Conservation (phyloP, 2,329 filamentous ascomycete species). For the Blastomyces gilchristii region DNA sequence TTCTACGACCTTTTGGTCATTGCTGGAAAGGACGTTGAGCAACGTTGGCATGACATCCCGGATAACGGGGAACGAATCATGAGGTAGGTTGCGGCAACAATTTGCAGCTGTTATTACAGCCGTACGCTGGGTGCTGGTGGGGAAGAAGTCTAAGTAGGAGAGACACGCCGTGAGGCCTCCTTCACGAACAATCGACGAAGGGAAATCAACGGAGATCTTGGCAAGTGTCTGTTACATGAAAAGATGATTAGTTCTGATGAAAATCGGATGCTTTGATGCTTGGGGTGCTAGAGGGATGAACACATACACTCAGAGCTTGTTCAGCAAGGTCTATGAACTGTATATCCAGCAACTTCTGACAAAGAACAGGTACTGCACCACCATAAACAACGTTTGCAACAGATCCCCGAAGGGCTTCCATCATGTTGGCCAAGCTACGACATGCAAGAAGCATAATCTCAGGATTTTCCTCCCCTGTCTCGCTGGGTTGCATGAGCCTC, state of each 20-base stretch:
- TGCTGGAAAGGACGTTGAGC: conserved; percentile 80
- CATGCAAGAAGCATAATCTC: conserved; percentile 97
- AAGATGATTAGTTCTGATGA: not conserved
- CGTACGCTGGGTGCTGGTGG: conserved; percentile 90
- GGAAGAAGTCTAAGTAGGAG: conserved; percentile 93
- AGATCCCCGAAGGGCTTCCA: conserved; percentile 89
- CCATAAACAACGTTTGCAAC: conserved; percentile 95
- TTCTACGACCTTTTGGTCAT: conserved; percentile 91
- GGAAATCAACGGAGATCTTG: conserved; percentile 95
- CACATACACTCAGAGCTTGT: conserved; percentile 70
- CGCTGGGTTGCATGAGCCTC: conserved; percentile 78
- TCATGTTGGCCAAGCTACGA: conserved; percentile 88
- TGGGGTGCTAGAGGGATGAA: conserved; percentile 1
- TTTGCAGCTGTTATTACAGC: conserved; percentile 96
- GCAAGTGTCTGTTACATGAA: conserved; percentile 58
- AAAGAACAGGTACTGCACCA: conserved; percentile 88
- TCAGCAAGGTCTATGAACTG: conserved; percentile 96
- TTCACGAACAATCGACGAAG: conserved; percentile 86
- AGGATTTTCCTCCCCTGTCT: conserved; percentile 79
- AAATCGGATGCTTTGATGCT: not conserved
- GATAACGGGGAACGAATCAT: conserved; percentile 85
- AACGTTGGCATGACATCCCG: conserved; percentile 94
- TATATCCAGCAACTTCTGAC: conserved; percentile 90
- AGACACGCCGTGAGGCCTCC: conserved; percentile 92
- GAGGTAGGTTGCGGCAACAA: conserved; percentile 91